phyloP scores from a whole-genome alignment of 1,284 basidiomycete species.

The Pascua guehoae region DNA sequence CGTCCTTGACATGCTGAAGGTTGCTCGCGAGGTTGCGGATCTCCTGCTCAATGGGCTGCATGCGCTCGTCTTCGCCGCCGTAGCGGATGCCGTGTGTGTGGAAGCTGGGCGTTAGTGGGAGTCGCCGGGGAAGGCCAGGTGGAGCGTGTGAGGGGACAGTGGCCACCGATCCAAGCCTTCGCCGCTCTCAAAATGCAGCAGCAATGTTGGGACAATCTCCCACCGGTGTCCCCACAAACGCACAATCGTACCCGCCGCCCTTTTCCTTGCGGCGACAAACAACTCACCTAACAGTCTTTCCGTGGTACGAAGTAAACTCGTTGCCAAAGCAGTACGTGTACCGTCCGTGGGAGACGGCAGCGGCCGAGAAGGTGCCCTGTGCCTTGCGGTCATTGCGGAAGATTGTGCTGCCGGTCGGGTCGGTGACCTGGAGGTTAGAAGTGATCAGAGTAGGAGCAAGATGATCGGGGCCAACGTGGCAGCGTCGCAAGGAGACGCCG shows the following conservation, averaged over 20 bases:
- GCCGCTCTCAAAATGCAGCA: too few relatives aligned
- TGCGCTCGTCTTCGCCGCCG: conserved; percentile 51
- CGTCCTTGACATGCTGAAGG: conserved; percentile 89
- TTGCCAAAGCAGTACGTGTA: conserved; percentile 98
- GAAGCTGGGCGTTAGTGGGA: conserved; percentile 67
- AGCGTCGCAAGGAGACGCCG: too few relatives aligned
- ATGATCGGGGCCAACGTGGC: too few relatives aligned
- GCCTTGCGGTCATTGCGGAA: conserved; percentile 79
- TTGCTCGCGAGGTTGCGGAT: conserved; percentile 83
- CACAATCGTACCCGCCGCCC: too few relatives aligned
- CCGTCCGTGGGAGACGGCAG: conserved; percentile 78
- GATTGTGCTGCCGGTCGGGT: conserved; percentile 66
- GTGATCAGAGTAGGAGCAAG: too few relatives aligned
- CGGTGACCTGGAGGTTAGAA: conserved; percentile 60
- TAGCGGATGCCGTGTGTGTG: conserved; percentile 97
- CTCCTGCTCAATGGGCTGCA: conserved; percentile 93
- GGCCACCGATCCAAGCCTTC: too few relatives aligned
- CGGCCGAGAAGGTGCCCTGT: conserved; percentile 84
- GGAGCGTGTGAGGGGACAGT: too few relatives aligned
- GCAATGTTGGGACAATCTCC: too few relatives aligned
- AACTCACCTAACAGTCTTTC: conserved; percentile 85
- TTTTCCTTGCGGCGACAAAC: too few relatives aligned
- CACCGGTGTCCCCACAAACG: too few relatives aligned
- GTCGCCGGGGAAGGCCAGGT: too few relatives aligned
- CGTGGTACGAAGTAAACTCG: conserved; percentile 89